Percentiles rank a stretch among this genome's conserved stretches.
These are phyloP conservation scores for Perkinsus chesapeaki DNA, from an alignment of 169 alveolate genomes.

Conservation along the genomic window DNA sequence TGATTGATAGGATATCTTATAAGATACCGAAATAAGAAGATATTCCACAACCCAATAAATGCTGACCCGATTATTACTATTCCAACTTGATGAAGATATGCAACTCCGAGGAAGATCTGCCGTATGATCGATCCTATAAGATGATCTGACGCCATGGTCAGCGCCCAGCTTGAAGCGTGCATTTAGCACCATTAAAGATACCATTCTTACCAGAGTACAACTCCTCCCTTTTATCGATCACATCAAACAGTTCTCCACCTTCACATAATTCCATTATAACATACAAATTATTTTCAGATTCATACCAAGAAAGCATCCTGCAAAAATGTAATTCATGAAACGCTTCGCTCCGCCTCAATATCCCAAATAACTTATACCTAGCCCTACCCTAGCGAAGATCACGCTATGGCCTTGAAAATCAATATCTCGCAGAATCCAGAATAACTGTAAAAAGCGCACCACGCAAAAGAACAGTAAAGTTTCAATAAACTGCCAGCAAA, in stretches of 20 bases:
- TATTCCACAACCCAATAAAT: neutral
- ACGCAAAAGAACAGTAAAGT: too few species aligned
- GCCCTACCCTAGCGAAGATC: too few species aligned
- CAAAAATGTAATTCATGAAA: neutral
- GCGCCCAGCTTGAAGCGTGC: neutral
- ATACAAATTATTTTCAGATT: neutral
- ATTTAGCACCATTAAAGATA: neutral
- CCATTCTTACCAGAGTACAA: neutral
- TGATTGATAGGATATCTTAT: too few species aligned
- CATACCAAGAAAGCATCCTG: neutral
- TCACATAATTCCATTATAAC: neutral
- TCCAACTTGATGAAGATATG: neutral
- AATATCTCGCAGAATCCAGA: too few species aligned
- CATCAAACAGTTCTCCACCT: neutral
- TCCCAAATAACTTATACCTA: too few species aligned
- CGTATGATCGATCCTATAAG: neutral
- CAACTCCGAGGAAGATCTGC: neutral
- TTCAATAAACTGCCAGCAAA: too few species aligned
- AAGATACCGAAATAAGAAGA: too few species aligned
- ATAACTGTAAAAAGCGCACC: too few species aligned
- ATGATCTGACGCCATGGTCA: neutral
- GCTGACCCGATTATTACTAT: neutral
- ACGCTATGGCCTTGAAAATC: too few species aligned
- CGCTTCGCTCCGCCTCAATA: neutral
- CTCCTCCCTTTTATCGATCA: neutral